These are phyloP conservation scores for Monascus purpureus DNA, from an alignment of 495 filamentous ascomycete species.

Conservation along the genomic window DNA sequence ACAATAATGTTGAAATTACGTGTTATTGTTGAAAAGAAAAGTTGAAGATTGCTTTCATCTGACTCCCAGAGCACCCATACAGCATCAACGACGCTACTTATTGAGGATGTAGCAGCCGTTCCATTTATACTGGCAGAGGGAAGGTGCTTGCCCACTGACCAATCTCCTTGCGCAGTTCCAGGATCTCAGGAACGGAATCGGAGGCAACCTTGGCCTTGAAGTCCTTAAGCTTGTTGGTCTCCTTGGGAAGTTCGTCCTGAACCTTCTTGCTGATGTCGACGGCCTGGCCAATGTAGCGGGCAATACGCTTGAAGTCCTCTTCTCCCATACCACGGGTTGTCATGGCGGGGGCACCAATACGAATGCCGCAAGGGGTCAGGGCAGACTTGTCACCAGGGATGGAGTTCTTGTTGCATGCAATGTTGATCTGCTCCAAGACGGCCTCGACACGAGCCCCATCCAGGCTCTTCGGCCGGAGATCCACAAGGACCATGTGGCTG, in stretches of 20 bases:
- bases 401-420: conserved; percentile 98
- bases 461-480: conserved; percentile 63
- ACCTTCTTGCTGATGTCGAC: conserved; percentile 75
- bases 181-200: conserved; percentile 66
- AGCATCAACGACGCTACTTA: no score
- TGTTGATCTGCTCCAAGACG: conserved; percentile 93
- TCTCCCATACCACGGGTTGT: conserved; percentile 86
- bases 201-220: conserved; percentile 84
- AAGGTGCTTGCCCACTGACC: conserved; percentile 75
- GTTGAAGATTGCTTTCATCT: conserved; percentile 2
- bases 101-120: no score
- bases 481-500: conserved; percentile 95
- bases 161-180: conserved; percentile 77
- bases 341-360: conserved; percentile 96
- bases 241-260: conserved; percentile 76
- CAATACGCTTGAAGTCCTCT: conserved; percentile 85
- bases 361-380: conserved; percentile 84
- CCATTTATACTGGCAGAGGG: conserved; percentile 70
- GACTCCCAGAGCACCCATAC: no score
- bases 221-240: conserved; percentile 98
- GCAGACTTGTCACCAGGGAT: conserved; percentile 97
- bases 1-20: conserved; percentile 16
- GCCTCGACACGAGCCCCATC: conserved; percentile 96
- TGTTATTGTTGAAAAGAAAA: conserved; percentile 4
- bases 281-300: conserved; percentile 70